These are phyloP conservation scores for Lagenidium giganteum DNA, from an alignment of 352 stramenopile genomes.

Conservation along the genomic window DNA sequence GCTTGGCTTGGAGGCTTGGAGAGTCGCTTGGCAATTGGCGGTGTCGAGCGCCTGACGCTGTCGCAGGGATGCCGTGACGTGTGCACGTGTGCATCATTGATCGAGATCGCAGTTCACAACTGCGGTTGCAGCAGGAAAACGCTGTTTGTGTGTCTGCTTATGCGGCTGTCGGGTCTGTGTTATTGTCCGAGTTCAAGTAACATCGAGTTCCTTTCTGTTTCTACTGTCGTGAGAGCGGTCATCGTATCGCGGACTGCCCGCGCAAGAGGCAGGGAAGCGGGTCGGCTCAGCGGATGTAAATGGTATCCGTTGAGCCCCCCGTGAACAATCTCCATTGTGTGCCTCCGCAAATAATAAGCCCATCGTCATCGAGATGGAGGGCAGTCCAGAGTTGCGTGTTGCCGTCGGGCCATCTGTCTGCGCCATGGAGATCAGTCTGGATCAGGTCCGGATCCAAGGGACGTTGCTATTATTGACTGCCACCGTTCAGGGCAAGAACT, in stretches of 20 bases:
- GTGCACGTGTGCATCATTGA: too few species aligned
- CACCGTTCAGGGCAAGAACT: not conserved
- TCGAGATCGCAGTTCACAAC: too few species aligned
- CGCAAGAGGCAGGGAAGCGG: not conserved
- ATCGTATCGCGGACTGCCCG: not conserved
- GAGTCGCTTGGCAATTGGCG: too few species aligned
- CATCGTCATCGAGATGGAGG: not conserved
- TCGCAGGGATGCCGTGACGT: too few species aligned
- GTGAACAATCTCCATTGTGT: not conserved
- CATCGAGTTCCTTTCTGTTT: too few species aligned
- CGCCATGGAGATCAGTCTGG: not conserved
- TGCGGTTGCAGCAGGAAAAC: too few species aligned
- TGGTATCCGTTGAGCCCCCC: not conserved
- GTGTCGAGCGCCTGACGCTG: too few species aligned
- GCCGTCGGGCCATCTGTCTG: not conserved
- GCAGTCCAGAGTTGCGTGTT: not conserved
- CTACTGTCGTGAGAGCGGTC: not conserved
- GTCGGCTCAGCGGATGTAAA: not conserved
- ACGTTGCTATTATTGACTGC: slow-evolving; percentile 12
- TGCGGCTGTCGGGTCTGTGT: too few species aligned
- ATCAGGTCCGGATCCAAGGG: not conserved
- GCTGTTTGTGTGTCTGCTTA: too few species aligned
- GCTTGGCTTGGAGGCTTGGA: too few species aligned
- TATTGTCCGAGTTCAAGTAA: too few species aligned
- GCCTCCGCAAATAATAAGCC: too few species aligned